These are phyloP conservation scores for Rubus parviflorus DNA, from an alignment of 306 rosid genomes.

Conservation along the genomic window DNA sequence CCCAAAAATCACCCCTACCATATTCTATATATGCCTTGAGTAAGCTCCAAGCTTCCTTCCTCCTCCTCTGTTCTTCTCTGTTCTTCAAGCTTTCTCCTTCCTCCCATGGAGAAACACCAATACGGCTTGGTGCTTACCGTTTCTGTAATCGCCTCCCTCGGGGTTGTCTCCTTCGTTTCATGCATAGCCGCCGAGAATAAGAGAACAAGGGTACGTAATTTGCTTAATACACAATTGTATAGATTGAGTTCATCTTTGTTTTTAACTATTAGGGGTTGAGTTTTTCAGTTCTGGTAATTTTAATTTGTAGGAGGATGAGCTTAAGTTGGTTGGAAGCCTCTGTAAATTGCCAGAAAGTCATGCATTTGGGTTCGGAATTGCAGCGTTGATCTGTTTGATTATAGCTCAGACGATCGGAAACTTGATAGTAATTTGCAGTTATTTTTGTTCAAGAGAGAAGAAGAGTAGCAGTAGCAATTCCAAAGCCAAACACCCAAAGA, in stretches of 20 bases:
- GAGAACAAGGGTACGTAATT: slow-evolving; percentile 57
- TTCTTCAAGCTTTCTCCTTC: slow-evolving; percentile 12
- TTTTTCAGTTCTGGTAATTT: slow-evolving; percentile 9
- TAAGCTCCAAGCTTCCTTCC: slow-evolving; percentile 35
- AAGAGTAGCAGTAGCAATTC: slow-evolving; percentile 14
- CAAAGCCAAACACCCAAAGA: slow-evolving; percentile 35
- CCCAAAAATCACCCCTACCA: slow-evolving; percentile 18
- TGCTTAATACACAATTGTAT: neutral
- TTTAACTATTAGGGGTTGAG: neutral
- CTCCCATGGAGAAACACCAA: slow-evolving; percentile 54
- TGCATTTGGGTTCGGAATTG: slow-evolving; percentile 69
- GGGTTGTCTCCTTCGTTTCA: slow-evolving; percentile 54
- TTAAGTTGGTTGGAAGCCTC: slow-evolving; percentile 58
- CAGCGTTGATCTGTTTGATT: slow-evolving; percentile 55
- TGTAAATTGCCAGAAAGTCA: slow-evolving; percentile 72
- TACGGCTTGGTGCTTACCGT: slow-evolving; percentile 33
- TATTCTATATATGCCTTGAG: slow-evolving; percentile 40
- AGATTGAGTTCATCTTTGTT: neutral
- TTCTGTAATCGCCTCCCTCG: slow-evolving; percentile 43
- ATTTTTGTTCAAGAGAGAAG: slow-evolving; percentile 42
- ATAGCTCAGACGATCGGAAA: slow-evolving; percentile 63
- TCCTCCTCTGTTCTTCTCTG: slow-evolving; percentile 20
- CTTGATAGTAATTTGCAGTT: slow-evolving; percentile 35
- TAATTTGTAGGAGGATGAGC: slow-evolving; percentile 54
- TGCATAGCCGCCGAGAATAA: slow-evolving; percentile 68